These are phyloP conservation scores for Macrolepiota dolichaula DNA, from an alignment of 768 basidiomycete genomes.

Conservation along the genomic window DNA sequence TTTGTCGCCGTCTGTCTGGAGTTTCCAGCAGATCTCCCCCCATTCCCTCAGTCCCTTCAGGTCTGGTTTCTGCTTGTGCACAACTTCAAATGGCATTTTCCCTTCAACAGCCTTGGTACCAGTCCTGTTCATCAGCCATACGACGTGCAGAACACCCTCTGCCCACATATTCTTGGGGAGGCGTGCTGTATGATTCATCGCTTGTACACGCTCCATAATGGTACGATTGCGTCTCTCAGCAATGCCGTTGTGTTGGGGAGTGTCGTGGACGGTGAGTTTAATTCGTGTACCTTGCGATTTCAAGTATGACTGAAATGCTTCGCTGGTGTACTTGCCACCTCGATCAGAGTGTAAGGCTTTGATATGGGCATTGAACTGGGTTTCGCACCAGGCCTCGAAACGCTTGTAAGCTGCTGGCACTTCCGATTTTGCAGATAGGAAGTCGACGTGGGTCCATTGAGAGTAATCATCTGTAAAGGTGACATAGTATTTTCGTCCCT, in stretches of 20 bases:
- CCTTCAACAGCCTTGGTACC: neutral
- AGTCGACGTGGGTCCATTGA: no score
- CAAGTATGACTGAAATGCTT: neutral
- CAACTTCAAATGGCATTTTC: neutral
- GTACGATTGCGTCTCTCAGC: neutral
- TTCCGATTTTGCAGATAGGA: slow-evolving; percentile 22
- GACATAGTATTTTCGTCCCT: no score
- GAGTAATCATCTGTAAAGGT: no score
- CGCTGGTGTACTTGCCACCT: neutral
- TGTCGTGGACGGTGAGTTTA: neutral
- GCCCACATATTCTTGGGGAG: neutral
- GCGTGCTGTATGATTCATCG: no score
- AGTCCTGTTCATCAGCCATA: neutral
- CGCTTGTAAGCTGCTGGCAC: slow-evolving; percentile 25
- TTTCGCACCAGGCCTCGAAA: no score
- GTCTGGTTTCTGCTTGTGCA: no score
- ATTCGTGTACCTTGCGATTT: neutral
- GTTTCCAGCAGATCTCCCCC: no score
- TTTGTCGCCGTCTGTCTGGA: no score
- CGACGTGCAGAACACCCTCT: neutral
- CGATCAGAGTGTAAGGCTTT: slow-evolving; percentile 24
- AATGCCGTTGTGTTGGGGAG: no score
- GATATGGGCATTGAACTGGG: slow-evolving; percentile 24
- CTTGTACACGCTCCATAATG: neutral
- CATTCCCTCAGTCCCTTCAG: no score